Evolutionary conservation across 139 green algal genomes (phyloP).

Genomic region (Ettlia oleoabundans): DNA sequence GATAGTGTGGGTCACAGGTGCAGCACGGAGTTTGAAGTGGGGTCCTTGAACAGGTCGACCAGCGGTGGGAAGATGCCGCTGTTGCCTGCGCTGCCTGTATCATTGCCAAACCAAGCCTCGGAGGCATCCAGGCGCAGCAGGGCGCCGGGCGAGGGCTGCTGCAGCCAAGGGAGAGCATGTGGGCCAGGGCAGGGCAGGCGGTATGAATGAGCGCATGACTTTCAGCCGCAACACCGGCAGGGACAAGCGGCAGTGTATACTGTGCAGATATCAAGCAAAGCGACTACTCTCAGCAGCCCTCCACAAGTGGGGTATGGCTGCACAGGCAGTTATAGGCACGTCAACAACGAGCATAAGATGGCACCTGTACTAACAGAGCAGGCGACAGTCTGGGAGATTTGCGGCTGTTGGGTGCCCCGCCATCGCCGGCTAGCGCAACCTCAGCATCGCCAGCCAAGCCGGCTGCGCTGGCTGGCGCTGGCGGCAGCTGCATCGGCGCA

Average conservation of each 20-base stretch:
- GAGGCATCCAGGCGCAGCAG: slow-evolving; percentile 14
- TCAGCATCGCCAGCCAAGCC: not conserved
- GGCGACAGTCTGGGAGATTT: slow-evolving; percentile 12
- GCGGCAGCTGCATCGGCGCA: not conserved
- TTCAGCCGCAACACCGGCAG: too few relatives aligned
- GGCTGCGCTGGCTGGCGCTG: not conserved
- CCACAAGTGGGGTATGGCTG: too few relatives aligned
- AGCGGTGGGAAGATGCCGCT: not conserved
- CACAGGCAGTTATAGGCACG: too few relatives aligned
- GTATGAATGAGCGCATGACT: too few relatives aligned
- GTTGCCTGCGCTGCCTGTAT: not conserved
- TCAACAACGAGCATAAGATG: too few relatives aligned
- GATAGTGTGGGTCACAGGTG: not conserved
- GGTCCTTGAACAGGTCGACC: slow-evolving; percentile 11
- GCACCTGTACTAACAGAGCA: slow-evolving; percentile 7
- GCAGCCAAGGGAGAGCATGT: not conserved
- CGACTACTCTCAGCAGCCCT: too few relatives aligned
- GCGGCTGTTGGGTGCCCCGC: not conserved
- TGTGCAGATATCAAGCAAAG: too few relatives aligned
- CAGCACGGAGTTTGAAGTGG: not conserved
- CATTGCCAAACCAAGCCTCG: slow-evolving; percentile 3
- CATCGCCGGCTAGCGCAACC: not conserved
- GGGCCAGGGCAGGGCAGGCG: not conserved
- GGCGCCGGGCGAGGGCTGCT: slow-evolving; percentile 3
- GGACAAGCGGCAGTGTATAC: not conserved